Percentiles rank a stretch among this genome's conserved stretches.
phyloP scores from a whole-genome alignment of 768 basidiomycete genomes.

The Suillus tomentosus region DNA sequence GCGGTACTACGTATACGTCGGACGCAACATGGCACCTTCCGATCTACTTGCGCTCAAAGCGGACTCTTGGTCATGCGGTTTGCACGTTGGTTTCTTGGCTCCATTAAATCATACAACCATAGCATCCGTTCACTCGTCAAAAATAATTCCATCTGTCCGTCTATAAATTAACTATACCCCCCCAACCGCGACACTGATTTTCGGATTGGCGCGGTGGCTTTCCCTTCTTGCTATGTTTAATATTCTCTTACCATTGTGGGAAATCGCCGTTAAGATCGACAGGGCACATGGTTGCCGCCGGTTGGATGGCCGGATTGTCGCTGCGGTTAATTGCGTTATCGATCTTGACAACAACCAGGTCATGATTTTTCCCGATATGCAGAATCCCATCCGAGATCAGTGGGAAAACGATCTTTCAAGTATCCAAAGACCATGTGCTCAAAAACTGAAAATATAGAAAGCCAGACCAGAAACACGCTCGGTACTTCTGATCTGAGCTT shows the following conservation, averaged over 20 bases:
- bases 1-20: constrained; percentile 4
- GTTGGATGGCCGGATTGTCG: constrained; percentile 11
- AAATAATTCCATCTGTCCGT: constrained; percentile 3
- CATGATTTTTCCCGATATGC: neutral
- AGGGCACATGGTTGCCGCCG: constrained; percentile 13
- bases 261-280: constrained; percentile 15
- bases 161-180: constrained; percentile 7
- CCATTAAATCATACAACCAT: neutral
- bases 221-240: constrained; percentile 5
- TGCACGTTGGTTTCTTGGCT: neutral
- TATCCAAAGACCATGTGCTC: neutral
- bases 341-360: constrained; percentile 2
- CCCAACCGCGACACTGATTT: constrained; percentile 15
- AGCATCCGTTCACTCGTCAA: neutral
- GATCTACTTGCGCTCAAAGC: constrained; percentile 21
- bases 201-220: constrained; percentile 27
- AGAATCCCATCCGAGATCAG: neutral
- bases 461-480: neutral
- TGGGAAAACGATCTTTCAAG: neutral
- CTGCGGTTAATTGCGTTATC: constrained; percentile 8
- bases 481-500: constrained; percentile 9
- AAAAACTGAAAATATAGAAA: constrained; percentile 9
- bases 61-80: constrained; percentile 17
- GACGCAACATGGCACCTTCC: neutral
- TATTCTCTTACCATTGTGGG: constrained; percentile 10